These are phyloP conservation scores for Wallemia ichthyophaga DNA, from an alignment of 1,284 basidiomycete genomes.

Conservation along the genomic window DNA sequence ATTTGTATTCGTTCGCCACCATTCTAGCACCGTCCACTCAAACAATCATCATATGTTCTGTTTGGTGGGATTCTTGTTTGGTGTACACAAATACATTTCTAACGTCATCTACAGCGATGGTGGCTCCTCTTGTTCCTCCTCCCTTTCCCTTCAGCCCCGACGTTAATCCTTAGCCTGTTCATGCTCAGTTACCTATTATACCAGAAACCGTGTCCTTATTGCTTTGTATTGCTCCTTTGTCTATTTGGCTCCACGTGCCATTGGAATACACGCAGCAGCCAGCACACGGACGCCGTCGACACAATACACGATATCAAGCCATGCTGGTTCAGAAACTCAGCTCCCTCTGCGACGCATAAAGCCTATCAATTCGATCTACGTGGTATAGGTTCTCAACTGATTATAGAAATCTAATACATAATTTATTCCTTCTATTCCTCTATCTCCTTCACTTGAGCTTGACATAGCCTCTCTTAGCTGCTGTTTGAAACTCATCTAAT, in stretches of 20 bases:
- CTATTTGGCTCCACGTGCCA: background rate
- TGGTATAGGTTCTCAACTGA: background rate
- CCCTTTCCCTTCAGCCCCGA: background rate
- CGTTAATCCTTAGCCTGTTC: background rate
- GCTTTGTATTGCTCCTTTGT: background rate
- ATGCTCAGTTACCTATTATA: background rate
- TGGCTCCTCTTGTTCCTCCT: background rate
- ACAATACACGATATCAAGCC: too few relatives aligned
- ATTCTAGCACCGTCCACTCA: too few relatives aligned
- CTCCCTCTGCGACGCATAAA: background rate
- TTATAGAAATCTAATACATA: background rate
- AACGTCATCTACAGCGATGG: background rate
- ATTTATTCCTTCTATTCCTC: background rate
- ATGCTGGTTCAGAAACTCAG: background rate
- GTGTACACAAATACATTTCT: background rate
- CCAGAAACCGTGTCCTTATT: background rate
- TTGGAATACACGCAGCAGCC: background rate
- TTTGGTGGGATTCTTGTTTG: background rate
- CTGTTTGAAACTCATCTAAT: background rate
- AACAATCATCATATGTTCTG: background rate
- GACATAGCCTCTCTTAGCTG: background rate
- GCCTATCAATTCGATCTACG: background rate
- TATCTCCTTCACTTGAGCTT: background rate
- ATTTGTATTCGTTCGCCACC: too few relatives aligned
- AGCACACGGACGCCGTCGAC: too few relatives aligned